phyloP scores from a whole-genome alignment of 2,329 filamentous ascomycete species.

The Biscogniauxia marginata region DNA sequence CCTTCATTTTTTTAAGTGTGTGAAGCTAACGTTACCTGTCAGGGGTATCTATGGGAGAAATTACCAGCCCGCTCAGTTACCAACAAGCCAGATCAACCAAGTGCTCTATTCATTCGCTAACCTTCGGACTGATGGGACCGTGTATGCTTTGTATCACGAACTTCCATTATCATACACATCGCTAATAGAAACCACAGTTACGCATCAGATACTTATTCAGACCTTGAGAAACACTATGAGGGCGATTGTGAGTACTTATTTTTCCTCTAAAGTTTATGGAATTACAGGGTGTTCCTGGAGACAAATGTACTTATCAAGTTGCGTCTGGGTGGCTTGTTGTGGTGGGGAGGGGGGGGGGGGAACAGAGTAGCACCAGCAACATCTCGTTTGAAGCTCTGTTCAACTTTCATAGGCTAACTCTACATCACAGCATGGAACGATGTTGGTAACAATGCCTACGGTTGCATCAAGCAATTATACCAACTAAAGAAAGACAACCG shows the following conservation, averaged over 20 bases:
- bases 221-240: constrained; percentile 70
- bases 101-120: constrained; percentile 83
- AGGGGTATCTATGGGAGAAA: constrained; percentile 74
- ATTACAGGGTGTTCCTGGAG: too few species aligned
- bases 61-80: constrained; percentile 70
- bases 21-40: constrained; percentile 3
- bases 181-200: constrained; percentile 39
- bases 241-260: constrained; percentile 53
- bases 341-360: too few species aligned
- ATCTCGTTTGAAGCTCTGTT: too few species aligned
- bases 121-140: constrained; percentile 66
- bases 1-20: neutral
- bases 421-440: constrained; percentile 54
- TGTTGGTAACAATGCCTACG: constrained; percentile 70
- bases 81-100: constrained; percentile 69
- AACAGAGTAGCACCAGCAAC: too few species aligned
- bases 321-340: too few species aligned
- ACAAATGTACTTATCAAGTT: too few species aligned
- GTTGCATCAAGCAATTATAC: constrained; percentile 77
- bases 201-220: constrained; percentile 68
- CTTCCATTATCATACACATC: neutral
- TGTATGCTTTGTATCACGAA: constrained; percentile 44
- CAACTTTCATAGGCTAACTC: constrained; percentile 17
- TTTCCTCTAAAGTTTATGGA: neutral
- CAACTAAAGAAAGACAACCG: constrained; percentile 75